Evolutionary conservation across 2,329 filamentous ascomycete species (phyloP), one percentile per base, ranked within the genome.

Genomic region (Beauveria varroae): DNA sequence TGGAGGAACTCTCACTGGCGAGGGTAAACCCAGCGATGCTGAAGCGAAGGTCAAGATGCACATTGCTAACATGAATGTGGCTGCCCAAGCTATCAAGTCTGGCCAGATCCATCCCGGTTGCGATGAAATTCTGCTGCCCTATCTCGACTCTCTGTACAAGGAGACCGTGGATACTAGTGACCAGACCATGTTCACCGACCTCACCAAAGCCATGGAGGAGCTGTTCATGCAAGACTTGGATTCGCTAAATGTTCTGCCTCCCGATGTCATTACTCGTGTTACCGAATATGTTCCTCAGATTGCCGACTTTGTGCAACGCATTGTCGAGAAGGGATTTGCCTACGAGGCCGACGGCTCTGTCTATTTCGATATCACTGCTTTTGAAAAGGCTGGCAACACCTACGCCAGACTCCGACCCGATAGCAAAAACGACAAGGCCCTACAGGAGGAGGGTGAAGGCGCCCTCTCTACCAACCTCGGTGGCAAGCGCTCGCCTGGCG

Each of bases 1-100:
- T 10, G 84, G 84, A 7, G 80, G 80, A 10, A 80, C 83, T 2
- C 71, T 86, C 44, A 76, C 78, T 3, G 82, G 81, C 1, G 81
- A 85, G 63, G 82, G 81, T 41, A 83, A 80, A 67, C 80, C 89
- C 0, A 84, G 88, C 7, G 91, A 96, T 68, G 86, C 86, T 61
- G 90, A 96, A 71, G 90, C 91, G 16, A 96, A 96, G 77, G 76
- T 91, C 66, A 96, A 93, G 76, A 96, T 96, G 91, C 90, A 96
- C 69, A 82, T 96, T 64, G 86, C 85, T 68, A 84, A 82, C 68
- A 82, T 82, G 77, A 78, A 78, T 54, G 71, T 78, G 28, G 83
- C 84, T 1, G 77, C 79, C 2, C 66, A 70, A 34, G 78, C 81
- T 7, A 79, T 86, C 60, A 73, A 75, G 50, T 71, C 73, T n/a